Base-by-base conservation (phyloP, 2,329 filamentous ascomycete genomes). In the Albifimbria verrucaria region DNA sequence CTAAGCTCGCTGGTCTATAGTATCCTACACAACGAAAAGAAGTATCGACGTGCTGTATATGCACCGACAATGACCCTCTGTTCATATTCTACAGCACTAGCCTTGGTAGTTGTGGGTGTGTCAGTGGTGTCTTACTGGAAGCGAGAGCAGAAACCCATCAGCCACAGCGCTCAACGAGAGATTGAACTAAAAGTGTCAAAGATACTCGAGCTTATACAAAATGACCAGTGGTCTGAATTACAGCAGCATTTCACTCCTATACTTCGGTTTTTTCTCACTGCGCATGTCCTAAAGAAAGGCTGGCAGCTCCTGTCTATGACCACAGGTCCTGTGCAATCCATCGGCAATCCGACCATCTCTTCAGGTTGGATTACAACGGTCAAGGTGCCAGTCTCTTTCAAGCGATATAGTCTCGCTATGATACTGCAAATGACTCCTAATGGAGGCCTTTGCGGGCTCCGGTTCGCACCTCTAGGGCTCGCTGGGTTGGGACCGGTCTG, bases 351-450 rank as follows among this genome's bases (percentile, higher is more conserved):
- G 1, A 41, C 44, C 17, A 36, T 52, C 12, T 44, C 51, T 3
- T 17, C 47, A 15, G 39, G 51, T 2, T 52, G 36, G 47, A 49
- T 50, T 23, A 17, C 24, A 18, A 50, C 51, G 9, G 51, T 39
- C 3, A 45, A 36, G 25, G 51, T 52, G 15, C 51, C 51, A 1
- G 39, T 52, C 11, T 21, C 32, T 24, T 52, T 52, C 10, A 18
- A 28, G 17, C 25, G 51, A 39, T 28, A 22, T 25, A 52, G 44
- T 21, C 11, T 52, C 3, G 51, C 46, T 9, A 24, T 52, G 28
- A 20, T 52, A 2, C 25, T 52, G 6, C 23, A 24, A n/a, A 49
- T 49, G 51, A 7, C 21, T 4, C 22, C 51, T n/a, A 42, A 26
- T 2, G 51, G 51, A 2, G 23, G 39, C 24, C 51, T 52, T 1